Evolutionary conservation across 177 flowering plant species (phyloP), one percentile per base, ranked within the genome.

Genomic region (Vitis hybrid): DNA sequence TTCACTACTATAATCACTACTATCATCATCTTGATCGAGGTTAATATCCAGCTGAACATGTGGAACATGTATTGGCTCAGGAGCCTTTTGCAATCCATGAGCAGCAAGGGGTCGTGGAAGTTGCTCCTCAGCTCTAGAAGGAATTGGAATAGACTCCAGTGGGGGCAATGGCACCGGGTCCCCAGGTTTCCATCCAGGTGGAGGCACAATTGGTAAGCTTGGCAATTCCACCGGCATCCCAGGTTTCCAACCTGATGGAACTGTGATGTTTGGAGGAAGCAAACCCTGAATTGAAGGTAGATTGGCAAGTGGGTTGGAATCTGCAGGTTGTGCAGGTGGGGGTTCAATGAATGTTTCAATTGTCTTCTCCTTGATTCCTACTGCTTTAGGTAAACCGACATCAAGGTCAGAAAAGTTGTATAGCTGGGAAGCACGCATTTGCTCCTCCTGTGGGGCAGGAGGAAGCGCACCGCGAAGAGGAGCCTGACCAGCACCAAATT

Each of bases 391-490:
- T 65, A 95, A 67, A 11, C 98, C 99, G 56, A 95, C 79, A 77
- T 95, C 98, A 59, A 91, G 91, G 70, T 89, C 89, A 54, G 93
- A 96, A 72, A 90, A 89, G 61, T 46, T 79, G 73, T 93, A 95
- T 1, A 95, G 79, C 86, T 89, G 93, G 5, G 98, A 91, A 24
- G 97, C 94, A 3, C 99, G 88, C 98, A 95, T 81, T 77, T 95
- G 98, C 83, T 93, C 99, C 4, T 95, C 99, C 56, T 95, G 99
- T 1, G 99, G 99, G 6, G 99, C 99, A n/a, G 99, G 99, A 1
- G 99, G 98, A 3, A 93, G 80, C 3, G 97, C 98, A 10, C 97
- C 99, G 0, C 98, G 89, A 4, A 91, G 90, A 0, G 96, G 98
- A n/a, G 87, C 98, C 63, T 76, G 85, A 9, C 93, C 94, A 10